A percentile compares a stretch with the other conserved stretches of the same genome.
Evolutionary conservation across 1,284 basidiomycete species (phyloP).

Genomic region (Irpex lacteus): DNA sequence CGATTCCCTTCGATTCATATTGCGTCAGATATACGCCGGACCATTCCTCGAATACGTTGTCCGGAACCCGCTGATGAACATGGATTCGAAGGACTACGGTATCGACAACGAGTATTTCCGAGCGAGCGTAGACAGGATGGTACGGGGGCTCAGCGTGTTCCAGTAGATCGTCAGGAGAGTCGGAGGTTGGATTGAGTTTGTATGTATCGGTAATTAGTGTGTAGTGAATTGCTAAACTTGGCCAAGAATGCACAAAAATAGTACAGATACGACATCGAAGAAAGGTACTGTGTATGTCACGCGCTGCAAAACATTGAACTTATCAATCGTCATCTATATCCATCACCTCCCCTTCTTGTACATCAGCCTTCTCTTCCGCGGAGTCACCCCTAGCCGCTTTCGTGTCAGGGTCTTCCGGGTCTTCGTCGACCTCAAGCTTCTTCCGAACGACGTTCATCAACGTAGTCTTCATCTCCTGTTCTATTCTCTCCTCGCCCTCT

Average conservation of each 20-base stretch:
- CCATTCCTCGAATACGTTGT: conserved; percentile 94
- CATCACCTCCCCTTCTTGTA: conserved; percentile 5
- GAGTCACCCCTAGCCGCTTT: not conserved
- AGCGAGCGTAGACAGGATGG: conserved; percentile 74
- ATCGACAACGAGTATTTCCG: conserved; percentile 93
- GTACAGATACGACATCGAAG: not conserved
- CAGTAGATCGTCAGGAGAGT: conserved; percentile 16
- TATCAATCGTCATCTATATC: conserved; percentile 10
- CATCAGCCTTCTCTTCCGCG: conserved; percentile 2
- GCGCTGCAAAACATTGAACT: not conserved
- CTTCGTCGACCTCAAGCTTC: conserved; percentile 52
- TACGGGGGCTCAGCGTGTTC: conserved; percentile 64
- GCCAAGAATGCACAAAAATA: not conserved
- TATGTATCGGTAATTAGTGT: conserved; percentile 1
- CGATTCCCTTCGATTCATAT: conserved; percentile 79
- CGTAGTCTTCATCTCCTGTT: conserved; percentile 79
- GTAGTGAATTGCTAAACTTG: not conserved
- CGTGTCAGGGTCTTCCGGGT: conserved; percentile 22
- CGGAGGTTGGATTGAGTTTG: not conserved
- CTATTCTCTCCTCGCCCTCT: conserved; percentile 58
- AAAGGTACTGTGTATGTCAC: not conserved
- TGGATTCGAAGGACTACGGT: conserved; percentile 79
- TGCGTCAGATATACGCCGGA: conserved; percentile 90
- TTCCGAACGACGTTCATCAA: conserved; percentile 78
- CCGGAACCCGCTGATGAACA: conserved; percentile 81